Evolutionary conservation across 225 moss, liverwort and hornwort species (phyloP).

Genomic region (Ulota crispa): DNA sequence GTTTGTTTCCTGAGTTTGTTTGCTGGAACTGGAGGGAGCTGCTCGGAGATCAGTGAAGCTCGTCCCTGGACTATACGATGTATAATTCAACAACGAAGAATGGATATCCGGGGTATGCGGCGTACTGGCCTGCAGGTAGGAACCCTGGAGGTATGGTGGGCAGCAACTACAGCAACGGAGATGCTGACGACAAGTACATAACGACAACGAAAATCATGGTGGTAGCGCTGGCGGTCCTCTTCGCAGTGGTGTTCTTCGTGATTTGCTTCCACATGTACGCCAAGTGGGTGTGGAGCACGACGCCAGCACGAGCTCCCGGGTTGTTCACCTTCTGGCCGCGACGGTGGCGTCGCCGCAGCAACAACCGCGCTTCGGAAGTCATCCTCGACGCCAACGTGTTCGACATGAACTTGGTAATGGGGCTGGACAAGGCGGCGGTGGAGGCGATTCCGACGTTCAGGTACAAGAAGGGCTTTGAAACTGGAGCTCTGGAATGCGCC

Average conservation of each 20-base stretch:
- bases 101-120: constrained; percentile 1
- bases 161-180: neutral
- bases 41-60: neutral
- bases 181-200: constrained; percentile 25
- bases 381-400: constrained; percentile 17
- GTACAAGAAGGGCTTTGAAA: constrained; percentile 28
- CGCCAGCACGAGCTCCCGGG: neutral
- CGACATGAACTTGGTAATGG: constrained; percentile 33
- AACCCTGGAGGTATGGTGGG: neutral
- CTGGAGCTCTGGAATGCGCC: constrained; percentile 41
- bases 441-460: constrained; percentile 65
- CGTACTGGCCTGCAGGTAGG: constrained; percentile 4
- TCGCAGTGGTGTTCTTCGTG: constrained; percentile 64
- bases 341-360: constrained; percentile 17
- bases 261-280: constrained; percentile 73
- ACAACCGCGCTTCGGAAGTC: constrained; percentile 2
- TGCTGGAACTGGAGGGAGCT: neutral
- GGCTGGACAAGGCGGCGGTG: constrained; percentile 58
- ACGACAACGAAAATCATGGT: constrained; percentile 72
- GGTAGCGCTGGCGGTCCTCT: constrained; percentile 66
- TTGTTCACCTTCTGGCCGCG: constrained; percentile 25
- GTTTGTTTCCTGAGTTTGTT: neutral
- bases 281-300: constrained; percentile 55
- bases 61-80: constrained; percentile 4
- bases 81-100: constrained; percentile 7